These are phyloP conservation scores for Penicillium griseofulvum DNA, from an alignment of 2,329 filamentous ascomycete species.

Conservation along the genomic window DNA sequence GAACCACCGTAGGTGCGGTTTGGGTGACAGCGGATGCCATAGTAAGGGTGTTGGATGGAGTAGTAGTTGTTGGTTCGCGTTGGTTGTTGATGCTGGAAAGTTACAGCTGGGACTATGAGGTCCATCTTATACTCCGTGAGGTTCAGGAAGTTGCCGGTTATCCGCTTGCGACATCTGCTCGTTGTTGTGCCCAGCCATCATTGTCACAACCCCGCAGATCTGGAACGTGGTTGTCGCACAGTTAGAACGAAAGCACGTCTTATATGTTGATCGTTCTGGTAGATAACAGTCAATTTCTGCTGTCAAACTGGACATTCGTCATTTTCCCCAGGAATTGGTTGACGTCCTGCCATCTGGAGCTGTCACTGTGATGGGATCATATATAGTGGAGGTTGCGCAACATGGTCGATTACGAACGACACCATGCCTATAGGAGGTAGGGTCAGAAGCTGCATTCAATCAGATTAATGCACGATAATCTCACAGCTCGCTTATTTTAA, in stretches of 20 bases:
- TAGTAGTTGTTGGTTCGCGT: neutral
- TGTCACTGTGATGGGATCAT: conserved; percentile 1
- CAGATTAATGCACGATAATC: neutral
- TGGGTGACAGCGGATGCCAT: conserved; percentile 27
- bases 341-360: conserved; percentile 12
- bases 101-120: accelerated
- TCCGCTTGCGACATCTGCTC: neutral
- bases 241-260: conserved; percentile 6
- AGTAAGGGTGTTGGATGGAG: neutral
- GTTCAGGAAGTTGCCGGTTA: neutral
- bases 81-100: neutral
- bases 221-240: conserved; percentile 5
- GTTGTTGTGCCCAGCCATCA: neutral
- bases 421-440: neutral
- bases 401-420: neutral
- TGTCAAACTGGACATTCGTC: conserved; percentile 1
- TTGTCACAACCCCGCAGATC: neutral
- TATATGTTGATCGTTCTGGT: neutral
- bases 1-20: conserved; percentile 13
- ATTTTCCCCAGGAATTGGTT: conserved; percentile 13
- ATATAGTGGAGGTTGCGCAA: conserved; percentile 9
- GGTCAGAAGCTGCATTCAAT: neutral
- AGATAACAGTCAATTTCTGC: neutral
- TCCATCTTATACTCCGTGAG: neutral
- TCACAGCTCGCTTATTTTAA: neutral